phyloP scores from a whole-genome alignment of 2,329 filamentous ascomycete species.

The Penicillium sp. region DNA sequence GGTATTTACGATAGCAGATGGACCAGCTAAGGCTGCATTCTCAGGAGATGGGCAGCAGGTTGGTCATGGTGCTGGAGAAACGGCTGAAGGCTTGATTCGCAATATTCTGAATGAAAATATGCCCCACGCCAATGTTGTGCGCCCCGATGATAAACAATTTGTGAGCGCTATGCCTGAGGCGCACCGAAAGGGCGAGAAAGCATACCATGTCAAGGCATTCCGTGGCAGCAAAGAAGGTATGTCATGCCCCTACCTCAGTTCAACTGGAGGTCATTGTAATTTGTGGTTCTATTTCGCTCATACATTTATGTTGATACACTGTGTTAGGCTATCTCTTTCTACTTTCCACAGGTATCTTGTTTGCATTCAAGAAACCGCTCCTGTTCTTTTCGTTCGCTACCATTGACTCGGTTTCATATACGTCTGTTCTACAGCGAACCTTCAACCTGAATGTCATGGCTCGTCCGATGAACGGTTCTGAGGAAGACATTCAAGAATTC shows the following conservation, averaged over 20 bases:
- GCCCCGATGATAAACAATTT: slow-evolving; percentile 58
- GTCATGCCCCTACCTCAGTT: slow-evolving; percentile 11
- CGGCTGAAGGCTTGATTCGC: slow-evolving; percentile 45
- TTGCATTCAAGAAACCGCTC: slow-evolving; percentile 65
- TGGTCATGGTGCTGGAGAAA: slow-evolving; percentile 47
- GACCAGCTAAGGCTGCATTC: slow-evolving; percentile 47
- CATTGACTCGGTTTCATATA: slow-evolving; percentile 62
- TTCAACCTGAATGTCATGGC: slow-evolving; percentile 63
- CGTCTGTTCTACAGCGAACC: slow-evolving; percentile 62
- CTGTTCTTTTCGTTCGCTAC: slow-evolving; percentile 61
- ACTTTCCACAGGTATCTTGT: slow-evolving; percentile 60
- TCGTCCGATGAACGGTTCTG: slow-evolving; percentile 33
- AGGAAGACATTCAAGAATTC: slow-evolving; percentile 54
- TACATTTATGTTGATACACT: slow-evolving; percentile 3
- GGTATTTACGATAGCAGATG: slow-evolving; percentile 61
- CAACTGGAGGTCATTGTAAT: neutral
- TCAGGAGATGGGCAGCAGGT: slow-evolving; percentile 45
- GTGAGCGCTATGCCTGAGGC: slow-evolving; percentile 59
- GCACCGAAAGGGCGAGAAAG: slow-evolving; percentile 62
- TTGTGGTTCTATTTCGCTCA: neutral
- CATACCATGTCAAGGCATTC: slow-evolving; percentile 64
- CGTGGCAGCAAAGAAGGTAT: slow-evolving; percentile 64
- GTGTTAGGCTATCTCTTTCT: slow-evolving; percentile 62
- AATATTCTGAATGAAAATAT: slow-evolving; percentile 52
- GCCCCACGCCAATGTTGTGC: slow-evolving; percentile 47